Base-by-base conservation (phyloP, 129 eudicot species). In the Flaveria bidentis region DNA sequence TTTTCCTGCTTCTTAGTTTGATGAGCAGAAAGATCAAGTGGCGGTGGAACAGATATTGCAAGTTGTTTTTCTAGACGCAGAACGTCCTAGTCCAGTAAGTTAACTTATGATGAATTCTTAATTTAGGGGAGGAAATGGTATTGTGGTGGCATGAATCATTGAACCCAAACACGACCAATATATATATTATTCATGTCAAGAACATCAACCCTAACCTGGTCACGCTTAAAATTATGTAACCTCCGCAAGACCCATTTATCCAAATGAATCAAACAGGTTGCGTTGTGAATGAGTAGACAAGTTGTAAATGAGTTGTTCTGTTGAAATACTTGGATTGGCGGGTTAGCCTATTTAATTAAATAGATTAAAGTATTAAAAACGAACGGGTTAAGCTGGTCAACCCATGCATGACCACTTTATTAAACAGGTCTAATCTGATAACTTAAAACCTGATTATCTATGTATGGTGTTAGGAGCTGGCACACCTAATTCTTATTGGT, bases 1-100 rank as follows among this genome's bases (percentile, higher is more conserved):
- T 71, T 41, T 20, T 72, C 63, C 44, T 33, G 39, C 53, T 51
- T 70, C 51, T 64, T 85, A 86, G 90, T 86, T 86, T 36, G 90
- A 86, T 1, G 90, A 86, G 78, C 90, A 83, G 75, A 86, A 83
- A 78, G 83, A 86, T 47, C 85, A 83, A 78, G 87, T 83, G 47
- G 85, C 87, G 3, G 87, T 86, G 20, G 90, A 86, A 72, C 87
- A 77, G 74, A 86, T 86, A 33, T 60, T 86, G 78, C 83, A 76
- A 55, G 90, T 86, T 74, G 87, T 86, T 67, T 86, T 86, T 74
- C 81, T 86, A 26, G 87, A 86, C 52, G n/a, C n/a, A n/a, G n/a
- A n/a, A n/a, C n/a, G n/a, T n/a, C 87, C 90, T 41, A 80, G 77
- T 53, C 85, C 90, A 13, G 90, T 86, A 81, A 83, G 87, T 67